These are phyloP conservation scores for Mycena albidolilacea DNA, from an alignment of 768 basidiomycete species.

Conservation along the genomic window DNA sequence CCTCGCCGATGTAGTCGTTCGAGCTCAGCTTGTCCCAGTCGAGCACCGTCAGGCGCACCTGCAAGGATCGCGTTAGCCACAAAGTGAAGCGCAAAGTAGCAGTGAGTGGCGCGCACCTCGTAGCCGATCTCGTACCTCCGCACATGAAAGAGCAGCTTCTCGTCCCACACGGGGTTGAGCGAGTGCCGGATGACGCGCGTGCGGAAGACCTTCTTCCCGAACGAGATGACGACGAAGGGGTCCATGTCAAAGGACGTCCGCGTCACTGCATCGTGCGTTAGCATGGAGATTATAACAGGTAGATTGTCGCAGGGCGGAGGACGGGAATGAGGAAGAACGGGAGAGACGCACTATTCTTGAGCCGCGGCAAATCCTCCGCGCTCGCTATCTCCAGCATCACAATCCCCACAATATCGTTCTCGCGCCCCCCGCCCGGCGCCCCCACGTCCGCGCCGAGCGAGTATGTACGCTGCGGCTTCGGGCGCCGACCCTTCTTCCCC, in stretches of 20 bases:
- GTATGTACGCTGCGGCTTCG: slow-evolving; percentile 57
- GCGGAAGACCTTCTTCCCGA: slow-evolving; percentile 97
- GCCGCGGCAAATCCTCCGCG: slow-evolving; percentile 86
- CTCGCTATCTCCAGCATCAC: slow-evolving; percentile 94
- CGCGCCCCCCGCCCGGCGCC: slow-evolving; percentile 58
- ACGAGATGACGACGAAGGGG: slow-evolving; percentile 95
- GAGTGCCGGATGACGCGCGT: slow-evolving; percentile 91
- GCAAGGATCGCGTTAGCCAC: slow-evolving; percentile 43
- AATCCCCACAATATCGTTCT: slow-evolving; percentile 91
- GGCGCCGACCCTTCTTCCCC: slow-evolving; percentile 27
- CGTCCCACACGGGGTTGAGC: slow-evolving; percentile 91
- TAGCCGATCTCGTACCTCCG: slow-evolving; percentile 85
- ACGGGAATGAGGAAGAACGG: background rate
- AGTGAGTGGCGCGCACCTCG: slow-evolving; percentile 21
- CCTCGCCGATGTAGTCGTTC: slow-evolving; percentile 93
- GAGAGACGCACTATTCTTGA: slow-evolving; percentile 84
- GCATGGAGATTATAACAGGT: too few species aligned
- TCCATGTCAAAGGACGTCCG: slow-evolving; percentile 97
- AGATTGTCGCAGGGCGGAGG: background rate
- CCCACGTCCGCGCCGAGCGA: slow-evolving; percentile 51
- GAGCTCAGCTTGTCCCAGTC: slow-evolving; percentile 97
- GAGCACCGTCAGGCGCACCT: slow-evolving; percentile 85
- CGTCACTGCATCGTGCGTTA: slow-evolving; percentile 67
- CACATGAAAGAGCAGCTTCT: slow-evolving; percentile 96
- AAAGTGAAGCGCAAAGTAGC: background rate